Conservation (phyloP, 148 eudicot species). For the Rhododendron ovatum region DNA sequence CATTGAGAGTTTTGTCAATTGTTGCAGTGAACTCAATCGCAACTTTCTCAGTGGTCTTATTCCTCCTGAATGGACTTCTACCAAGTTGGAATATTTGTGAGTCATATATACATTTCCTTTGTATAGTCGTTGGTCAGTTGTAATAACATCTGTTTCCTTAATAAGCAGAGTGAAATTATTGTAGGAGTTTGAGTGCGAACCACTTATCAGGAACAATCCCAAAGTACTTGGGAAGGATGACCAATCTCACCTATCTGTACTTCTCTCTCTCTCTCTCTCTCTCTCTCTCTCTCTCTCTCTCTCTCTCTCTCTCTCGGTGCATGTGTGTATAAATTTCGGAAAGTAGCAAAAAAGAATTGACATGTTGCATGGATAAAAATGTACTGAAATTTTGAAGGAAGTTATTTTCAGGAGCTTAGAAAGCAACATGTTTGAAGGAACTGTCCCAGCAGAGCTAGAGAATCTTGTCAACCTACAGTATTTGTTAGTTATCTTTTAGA, state of each 20-base stretch:
- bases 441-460: no score
- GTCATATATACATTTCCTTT: background rate
- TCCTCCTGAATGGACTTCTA: slow-evolving; percentile 46
- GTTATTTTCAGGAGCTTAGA: no score
- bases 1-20: background rate
- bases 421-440: no score
- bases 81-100: slow-evolving; percentile 24
- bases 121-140: background rate
- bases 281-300: background rate
- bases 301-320: background rate
- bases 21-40: slow-evolving; percentile 35
- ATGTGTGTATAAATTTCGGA: background rate
- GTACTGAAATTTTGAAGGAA: no score
- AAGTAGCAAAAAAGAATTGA: no score
- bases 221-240: slow-evolving; percentile 35
- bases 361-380: no score
- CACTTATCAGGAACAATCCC: slow-evolving; percentile 58
- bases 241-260: slow-evolving; percentile 37
- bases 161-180: background rate
- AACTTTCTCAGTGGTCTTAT: slow-evolving; percentile 47
- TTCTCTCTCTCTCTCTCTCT: background rate
- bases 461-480: no score
- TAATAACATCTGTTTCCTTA: background rate
- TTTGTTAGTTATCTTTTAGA: no score
- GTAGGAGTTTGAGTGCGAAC: slow-evolving; percentile 35